phyloP scores from a whole-genome alignment of 169 alveolate species.

The Plasmodium coatneyi region DNA sequence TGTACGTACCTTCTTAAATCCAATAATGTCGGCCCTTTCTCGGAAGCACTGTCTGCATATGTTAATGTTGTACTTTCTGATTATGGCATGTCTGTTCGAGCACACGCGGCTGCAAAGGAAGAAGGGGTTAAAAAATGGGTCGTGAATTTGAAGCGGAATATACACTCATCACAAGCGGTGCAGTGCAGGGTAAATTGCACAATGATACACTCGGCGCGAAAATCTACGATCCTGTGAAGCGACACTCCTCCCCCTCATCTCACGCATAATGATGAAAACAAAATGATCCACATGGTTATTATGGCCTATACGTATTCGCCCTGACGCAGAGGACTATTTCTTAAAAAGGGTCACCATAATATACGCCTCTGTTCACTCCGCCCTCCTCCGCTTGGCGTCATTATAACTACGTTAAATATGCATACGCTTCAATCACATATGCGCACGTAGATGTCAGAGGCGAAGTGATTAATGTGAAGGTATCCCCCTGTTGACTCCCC shows the following conservation, averaged over 20 bases:
- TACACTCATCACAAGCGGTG: not conserved
- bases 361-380: not conserved
- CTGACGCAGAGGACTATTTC: not conserved
- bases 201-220: not conserved
- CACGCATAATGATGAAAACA: not conserved
- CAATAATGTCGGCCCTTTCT: conserved; percentile 97
- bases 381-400: not conserved
- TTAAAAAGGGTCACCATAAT: not conserved
- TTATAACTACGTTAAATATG: not conserved
- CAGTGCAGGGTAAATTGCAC: not conserved
- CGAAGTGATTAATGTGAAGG: not conserved
- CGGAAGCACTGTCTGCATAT: conserved; percentile 99
- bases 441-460: not conserved
- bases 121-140: not conserved
- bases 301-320: not conserved
- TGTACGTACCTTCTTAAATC: conserved; percentile 92
- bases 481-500: not conserved
- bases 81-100: conserved; percentile 96
- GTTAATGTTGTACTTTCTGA: conserved; percentile 97
- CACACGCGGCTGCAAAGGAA: conserved; percentile 95
- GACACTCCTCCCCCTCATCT: not conserved
- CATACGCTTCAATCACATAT: not conserved
- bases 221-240: not conserved
- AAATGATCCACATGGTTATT: not conserved
- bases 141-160: not conserved